phyloP scores from a whole-genome alignment of 768 basidiomycete genomes.

The Coprinopsis strossmayeri region DNA sequence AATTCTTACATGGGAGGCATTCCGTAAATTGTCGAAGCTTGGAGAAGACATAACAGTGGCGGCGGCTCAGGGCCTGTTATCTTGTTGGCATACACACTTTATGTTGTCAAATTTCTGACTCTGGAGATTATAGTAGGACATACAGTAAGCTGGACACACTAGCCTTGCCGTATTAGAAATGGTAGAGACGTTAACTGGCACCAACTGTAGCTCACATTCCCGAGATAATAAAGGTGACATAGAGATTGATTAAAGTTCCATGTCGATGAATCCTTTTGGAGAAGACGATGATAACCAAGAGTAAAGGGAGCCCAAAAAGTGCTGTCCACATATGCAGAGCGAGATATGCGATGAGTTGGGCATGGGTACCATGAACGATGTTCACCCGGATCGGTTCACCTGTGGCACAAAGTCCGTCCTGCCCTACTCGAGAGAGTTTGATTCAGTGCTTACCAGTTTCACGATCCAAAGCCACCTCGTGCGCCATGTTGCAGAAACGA shows the following conservation, averaged over 20 bases:
- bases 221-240: slow-evolving; percentile 37
- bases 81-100: slow-evolving; percentile 35
- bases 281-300: slow-evolving; percentile 31
- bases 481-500: neutral
- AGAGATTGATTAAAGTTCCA: slow-evolving; percentile 40
- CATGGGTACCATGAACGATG: slow-evolving; percentile 35
- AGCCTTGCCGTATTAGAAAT: too few relatives aligned
- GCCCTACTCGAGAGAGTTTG: too few relatives aligned
- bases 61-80: slow-evolving; percentile 39
- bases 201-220: slow-evolving; percentile 40
- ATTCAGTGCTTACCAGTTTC: neutral
- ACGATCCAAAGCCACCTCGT: neutral
- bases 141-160: slow-evolving; percentile 37
- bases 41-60: slow-evolving; percentile 35
- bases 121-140: slow-evolving; percentile 14
- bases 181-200: too few relatives aligned
- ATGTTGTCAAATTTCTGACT: too few relatives aligned
- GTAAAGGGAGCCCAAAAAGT: slow-evolving; percentile 40
- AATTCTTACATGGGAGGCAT: slow-evolving; percentile 38
- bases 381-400: slow-evolving; percentile 20
- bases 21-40: slow-evolving; percentile 42
- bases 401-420: too few relatives aligned
- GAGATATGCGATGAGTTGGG: slow-evolving; percentile 33
- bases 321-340: slow-evolving; percentile 45
- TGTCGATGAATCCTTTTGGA: slow-evolving; percentile 38